Conservation (phyloP, 768 basidiomycete species). For the Tricholoma hemisulphureum region DNA sequence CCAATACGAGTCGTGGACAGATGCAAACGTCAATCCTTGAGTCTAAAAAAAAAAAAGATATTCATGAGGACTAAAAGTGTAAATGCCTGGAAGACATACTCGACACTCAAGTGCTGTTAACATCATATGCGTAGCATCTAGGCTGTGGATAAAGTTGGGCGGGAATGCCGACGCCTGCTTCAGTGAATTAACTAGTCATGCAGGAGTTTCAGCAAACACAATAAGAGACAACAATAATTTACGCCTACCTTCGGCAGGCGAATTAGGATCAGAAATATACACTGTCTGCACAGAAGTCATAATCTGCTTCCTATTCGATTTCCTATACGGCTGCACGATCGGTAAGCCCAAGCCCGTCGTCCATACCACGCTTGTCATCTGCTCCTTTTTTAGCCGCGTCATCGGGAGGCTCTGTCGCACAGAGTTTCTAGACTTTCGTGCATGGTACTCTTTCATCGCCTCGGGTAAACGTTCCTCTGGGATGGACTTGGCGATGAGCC, state of each 20-base stretch:
- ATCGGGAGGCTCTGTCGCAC: conserved; percentile 19
- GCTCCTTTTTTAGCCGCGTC: conserved; percentile 67
- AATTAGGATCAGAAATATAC: conserved; percentile 84
- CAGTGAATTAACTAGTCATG: conserved; percentile 58
- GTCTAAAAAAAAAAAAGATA: conserved; percentile 48
- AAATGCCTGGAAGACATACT: conserved; percentile 35
- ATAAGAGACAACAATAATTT: background rate
- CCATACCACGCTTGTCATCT: conserved; percentile 97
- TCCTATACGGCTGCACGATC: conserved; percentile 94
- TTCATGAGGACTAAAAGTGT: background rate
- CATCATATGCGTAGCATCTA: conserved; percentile 99
- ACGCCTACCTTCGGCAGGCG: conserved; percentile 59
- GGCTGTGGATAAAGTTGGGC: conserved; percentile 96
- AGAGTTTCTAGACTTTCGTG: conserved; percentile 10
- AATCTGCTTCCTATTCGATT: conserved; percentile 77
- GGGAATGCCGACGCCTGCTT: conserved; percentile 98
- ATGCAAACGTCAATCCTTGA: conserved; percentile 79
- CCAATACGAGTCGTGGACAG: conserved; percentile 99
- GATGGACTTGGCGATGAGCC: conserved; percentile 84
- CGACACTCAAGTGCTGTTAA: conserved; percentile 88
- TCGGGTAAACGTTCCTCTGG: conserved; percentile 65
- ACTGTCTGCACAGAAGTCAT: conserved; percentile 83
- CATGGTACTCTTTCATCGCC: conserved; percentile 29
- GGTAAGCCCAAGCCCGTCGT: conserved; percentile 94
- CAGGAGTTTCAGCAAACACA: background rate